Evolutionary conservation across 768 basidiomycete species (phyloP).

Genomic region (Neoboletus brunneissimus): DNA sequence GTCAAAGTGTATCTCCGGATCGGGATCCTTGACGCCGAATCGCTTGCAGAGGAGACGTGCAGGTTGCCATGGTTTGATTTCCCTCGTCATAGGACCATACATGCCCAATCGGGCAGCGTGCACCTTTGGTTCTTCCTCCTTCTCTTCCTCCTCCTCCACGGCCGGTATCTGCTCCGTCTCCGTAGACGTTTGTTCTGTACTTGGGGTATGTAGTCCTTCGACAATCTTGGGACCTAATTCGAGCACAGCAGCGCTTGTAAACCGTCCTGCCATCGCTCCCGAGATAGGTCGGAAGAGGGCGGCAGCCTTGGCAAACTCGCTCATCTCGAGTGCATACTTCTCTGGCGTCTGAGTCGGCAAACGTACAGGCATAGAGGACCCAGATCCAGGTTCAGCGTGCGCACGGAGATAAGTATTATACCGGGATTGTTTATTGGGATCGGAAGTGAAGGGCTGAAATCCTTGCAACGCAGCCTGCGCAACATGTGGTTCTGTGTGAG

Average conservation of each 20-base stretch:
- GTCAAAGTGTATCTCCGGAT: constrained; percentile 49
- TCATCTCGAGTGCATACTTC: constrained; percentile 77
- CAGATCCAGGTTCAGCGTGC: constrained; percentile 51
- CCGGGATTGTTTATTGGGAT: constrained; percentile 78
- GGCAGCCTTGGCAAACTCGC: constrained; percentile 85
- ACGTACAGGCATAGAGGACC: constrained; percentile 47
- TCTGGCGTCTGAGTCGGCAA: constrained; percentile 58
- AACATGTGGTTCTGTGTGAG: constrained; percentile 68
- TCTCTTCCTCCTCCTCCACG: constrained; percentile 38
- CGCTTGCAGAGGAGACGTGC: constrained; percentile 86
- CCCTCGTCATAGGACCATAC: constrained; percentile 87
- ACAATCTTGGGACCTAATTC: constrained; percentile 59
- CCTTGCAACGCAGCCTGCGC: constrained; percentile 86
- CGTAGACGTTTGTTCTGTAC: constrained; percentile 35
- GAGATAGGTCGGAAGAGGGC: constrained; percentile 87
- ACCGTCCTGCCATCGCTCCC: constrained; percentile 92
- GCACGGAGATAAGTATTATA: constrained; percentile 81
- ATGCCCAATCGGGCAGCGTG: constrained; percentile 84
- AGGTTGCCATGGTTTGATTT: constrained; percentile 73
- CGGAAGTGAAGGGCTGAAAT: constrained; percentile 82
- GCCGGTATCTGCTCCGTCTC: constrained; percentile 41
- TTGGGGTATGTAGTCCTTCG: constrained; percentile 69
- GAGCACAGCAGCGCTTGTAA: constrained; percentile 76
- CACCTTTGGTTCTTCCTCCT: constrained; percentile 71
- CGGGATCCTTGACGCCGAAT: constrained; percentile 88